Evolutionary conservation across 805 yeast genomes (phyloP), one percentile per base, ranked within the genome.

Genomic region (Wickerhamomyces alni): DNA sequence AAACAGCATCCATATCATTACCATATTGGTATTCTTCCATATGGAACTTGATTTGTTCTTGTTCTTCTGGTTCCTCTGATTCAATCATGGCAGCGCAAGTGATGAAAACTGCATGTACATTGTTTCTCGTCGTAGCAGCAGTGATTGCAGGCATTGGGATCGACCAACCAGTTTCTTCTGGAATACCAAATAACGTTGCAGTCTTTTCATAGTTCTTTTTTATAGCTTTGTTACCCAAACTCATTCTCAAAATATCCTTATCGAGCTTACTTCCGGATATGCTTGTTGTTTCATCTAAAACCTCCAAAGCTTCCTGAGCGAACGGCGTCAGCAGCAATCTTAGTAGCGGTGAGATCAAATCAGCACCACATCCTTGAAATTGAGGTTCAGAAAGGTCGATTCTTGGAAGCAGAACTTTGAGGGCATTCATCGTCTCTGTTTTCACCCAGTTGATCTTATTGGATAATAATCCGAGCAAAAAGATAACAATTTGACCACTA

Each of bases 91-190:
- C 50, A 58, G 75, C 73, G 55, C 97, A 91, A 0, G 96, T 86
- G 24, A 88, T 79, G 56, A 86, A 93, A 3, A 93, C 98, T 0
- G 98, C 89, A 59, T 93, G 98, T 2, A 93, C 94, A 54, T 93
- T 93, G 56, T 86, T 87, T 48, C 97, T 69, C 1, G 98, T 86
- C 13, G 85, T 75, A 0, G 95, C 83, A 0, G 96, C 87, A 2
- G 93, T 82, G 32, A 87, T 78, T 0, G 91, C 86, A 2, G 99
- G 96, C 91, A 86, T 84, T 2, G 98, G 95, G 36, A 94, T 80
- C 0, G 96, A 82, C 99, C 99, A 93, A 2, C 99, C 99, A 53
- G 83, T 80, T 11, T 86, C 95, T 45, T 85, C 91, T 0, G 99
- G 98, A 18, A 91, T 80, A 13, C 99, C 99, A 65, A 88, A 94